These are phyloP conservation scores for Pelagophyceae sp. DNA, from an alignment of 352 stramenopile genomes.

Conservation along the genomic window DNA sequence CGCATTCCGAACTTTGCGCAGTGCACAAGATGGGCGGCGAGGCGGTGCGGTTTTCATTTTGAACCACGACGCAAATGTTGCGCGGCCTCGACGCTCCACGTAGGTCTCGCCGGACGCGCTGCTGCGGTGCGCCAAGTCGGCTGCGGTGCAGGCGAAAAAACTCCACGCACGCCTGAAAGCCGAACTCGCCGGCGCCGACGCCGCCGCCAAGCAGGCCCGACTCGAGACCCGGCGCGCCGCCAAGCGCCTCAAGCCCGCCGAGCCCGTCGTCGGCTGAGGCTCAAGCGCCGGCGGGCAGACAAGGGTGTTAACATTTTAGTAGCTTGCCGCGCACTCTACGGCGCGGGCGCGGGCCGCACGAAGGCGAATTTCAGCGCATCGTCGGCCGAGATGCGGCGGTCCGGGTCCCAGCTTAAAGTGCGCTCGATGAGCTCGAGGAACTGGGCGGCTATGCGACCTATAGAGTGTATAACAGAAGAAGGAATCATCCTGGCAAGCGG, in stretches of 20 bases:
- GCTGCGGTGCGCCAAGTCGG: background rate
- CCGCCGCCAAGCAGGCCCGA: background rate
- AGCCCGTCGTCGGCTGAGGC: background rate
- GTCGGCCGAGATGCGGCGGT: background rate
- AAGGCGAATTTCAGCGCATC: background rate
- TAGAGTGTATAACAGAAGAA: too few relatives aligned
- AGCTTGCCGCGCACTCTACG: too few relatives aligned
- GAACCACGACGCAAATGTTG: too few relatives aligned
- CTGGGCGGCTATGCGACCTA: background rate
- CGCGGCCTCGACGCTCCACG: too few relatives aligned
- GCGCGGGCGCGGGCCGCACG: background rate
- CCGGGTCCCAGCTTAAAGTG: background rate
- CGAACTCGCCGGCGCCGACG: background rate
- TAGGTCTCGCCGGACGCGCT: background rate
- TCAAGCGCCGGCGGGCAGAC: too few relatives aligned
- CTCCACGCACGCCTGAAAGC: background rate
- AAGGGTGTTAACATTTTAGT: too few relatives aligned
- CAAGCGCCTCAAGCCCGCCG: background rate
- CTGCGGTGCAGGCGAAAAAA: background rate
- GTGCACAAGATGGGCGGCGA: slow-evolving; percentile 70
- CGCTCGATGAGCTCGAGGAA: background rate
- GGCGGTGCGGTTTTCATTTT: too few relatives aligned
- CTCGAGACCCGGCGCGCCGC: too few relatives aligned
- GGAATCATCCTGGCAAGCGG: too few relatives aligned
- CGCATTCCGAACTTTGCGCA: slow-evolving; percentile 69